A percentile compares a stretch with the other conserved stretches of the same genome.
These are phyloP conservation scores for Epichloe bromicola DNA, from an alignment of 2,329 filamentous ascomycete species.

Conservation along the genomic window DNA sequence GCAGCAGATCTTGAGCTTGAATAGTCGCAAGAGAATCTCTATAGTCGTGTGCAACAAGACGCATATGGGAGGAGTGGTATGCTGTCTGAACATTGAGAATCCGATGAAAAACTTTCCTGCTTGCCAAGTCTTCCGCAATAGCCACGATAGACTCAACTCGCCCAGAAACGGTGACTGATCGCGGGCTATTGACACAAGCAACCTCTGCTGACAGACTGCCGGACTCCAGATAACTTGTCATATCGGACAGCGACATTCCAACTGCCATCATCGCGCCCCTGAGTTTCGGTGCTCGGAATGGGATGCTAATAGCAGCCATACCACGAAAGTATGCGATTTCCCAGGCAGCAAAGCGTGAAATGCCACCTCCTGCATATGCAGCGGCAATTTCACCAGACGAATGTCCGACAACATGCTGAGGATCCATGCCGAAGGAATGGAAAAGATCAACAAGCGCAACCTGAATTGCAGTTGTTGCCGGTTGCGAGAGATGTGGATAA, in stretches of 20 bases:
- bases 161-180: slow-evolving; percentile 31
- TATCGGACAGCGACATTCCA: slow-evolving; percentile 18
- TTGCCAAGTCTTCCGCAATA: slow-evolving; percentile 19
- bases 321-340: slow-evolving; percentile 30
- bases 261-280: slow-evolving; percentile 30
- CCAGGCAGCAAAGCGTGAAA: slow-evolving; percentile 26
- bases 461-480: slow-evolving; percentile 29
- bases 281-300: slow-evolving; percentile 13
- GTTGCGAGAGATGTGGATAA: slow-evolving; percentile 25
- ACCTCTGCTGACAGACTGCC: slow-evolving; percentile 17
- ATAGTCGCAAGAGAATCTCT: slow-evolving; percentile 14
- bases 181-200: slow-evolving; percentile 32
- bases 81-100: slow-evolving; percentile 25
- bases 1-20: slow-evolving; percentile 6
- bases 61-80: slow-evolving; percentile 34
- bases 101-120: slow-evolving; percentile 20
- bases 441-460: slow-evolving; percentile 29
- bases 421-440: slow-evolving; percentile 18
- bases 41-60: slow-evolving; percentile 24
- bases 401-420: slow-evolving; percentile 27
- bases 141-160: slow-evolving; percentile 17
- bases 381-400: slow-evolving; percentile 35
- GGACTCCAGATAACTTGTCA: slow-evolving; percentile 14
- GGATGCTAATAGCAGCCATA: slow-evolving; percentile 18
- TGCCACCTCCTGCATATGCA: slow-evolving; percentile 25